These are phyloP conservation scores for Lepidium didymum DNA, from an alignment of 345 rosid genomes.

Conservation along the genomic window DNA sequence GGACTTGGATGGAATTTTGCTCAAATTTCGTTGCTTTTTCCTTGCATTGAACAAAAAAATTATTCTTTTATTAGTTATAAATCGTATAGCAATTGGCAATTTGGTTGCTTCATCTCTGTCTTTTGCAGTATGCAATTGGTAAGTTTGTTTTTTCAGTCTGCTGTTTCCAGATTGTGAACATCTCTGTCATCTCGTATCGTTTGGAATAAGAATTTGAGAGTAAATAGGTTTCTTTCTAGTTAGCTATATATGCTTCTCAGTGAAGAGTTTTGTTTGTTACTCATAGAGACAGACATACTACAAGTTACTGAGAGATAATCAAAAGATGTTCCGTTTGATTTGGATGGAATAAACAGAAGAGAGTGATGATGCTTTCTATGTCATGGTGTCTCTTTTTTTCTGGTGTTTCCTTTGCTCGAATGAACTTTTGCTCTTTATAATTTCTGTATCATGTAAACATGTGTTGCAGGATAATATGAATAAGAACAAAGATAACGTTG, in stretches of 20 bases:
- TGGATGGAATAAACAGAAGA: not conserved
- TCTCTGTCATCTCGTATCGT: not conserved
- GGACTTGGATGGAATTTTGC: not conserved
- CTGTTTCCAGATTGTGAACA: not conserved
- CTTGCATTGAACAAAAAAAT: not conserved
- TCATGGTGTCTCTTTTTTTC: not conserved
- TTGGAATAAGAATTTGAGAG: not conserved
- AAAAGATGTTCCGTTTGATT: not conserved
- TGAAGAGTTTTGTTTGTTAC: not conserved
- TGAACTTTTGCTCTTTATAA: not conserved
- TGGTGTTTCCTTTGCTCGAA: not conserved
- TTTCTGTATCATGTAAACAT: not conserved
- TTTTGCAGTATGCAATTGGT: not conserved
- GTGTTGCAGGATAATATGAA: constrained; percentile 53
- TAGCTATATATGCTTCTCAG: not conserved
- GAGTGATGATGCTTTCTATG: not conserved
- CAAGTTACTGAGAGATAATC: not conserved
- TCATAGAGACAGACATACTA: not conserved
- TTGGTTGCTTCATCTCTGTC: not conserved
- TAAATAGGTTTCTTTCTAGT: not conserved
- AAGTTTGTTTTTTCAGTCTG: not conserved
- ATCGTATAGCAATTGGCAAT: not conserved
- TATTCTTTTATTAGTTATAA: not conserved
- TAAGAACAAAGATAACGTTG: constrained; percentile 17
- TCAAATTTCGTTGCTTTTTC: not conserved